Base-by-base conservation (phyloP, 2,329 filamentous ascomycete species). In the Boeremia exigua region DNA sequence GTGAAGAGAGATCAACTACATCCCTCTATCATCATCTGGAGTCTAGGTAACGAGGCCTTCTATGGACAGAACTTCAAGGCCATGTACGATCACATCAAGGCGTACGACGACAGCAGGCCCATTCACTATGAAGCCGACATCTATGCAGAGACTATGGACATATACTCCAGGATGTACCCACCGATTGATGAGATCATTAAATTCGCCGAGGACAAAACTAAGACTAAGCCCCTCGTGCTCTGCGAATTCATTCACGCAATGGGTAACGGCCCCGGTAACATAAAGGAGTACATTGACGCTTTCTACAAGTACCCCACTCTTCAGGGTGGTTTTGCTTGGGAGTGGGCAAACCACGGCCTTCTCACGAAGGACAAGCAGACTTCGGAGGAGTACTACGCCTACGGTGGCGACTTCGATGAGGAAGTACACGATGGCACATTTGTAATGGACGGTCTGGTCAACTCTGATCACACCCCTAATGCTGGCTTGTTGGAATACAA, bases 21-120 rank as follows among this genome's bases (percentile, higher is more conserved):
- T 61, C 73, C 88, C 0, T 87, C 82, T n/a, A 80, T 91, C 45
- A 85, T 91, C 44, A 83, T 90, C 37, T 91, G 89, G 89, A 88
- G 85, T 42, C 78, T 91, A 0, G 89, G 88, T 0, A 91, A 91
- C 64, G 88, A 91, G 68, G 84, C 88, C 0, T 91, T 89, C 67
- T 90, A 89, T 64, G 88, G 88, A 0, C 76, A 78, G 8, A 91
- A 91, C 66, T 86, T 88, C 65, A 80, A 79, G 40, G 84, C 83
- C 30, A 91, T 91, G 88, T 86, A 87, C 62, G 75, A 86, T 3
- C 87, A 83, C 68, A 81, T 82, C 45, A 87, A 85, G 57, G 55
- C 74, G 1, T 75, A 80, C n/a, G 88, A 90, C 60, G 78, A 82
- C 0, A 81, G 80, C 0, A 78, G 88, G 6, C 80, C 83, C 0